These are phyloP conservation scores for Colletotrichum somersetense DNA, from an alignment of 2,329 filamentous ascomycete species.

Conservation along the genomic window DNA sequence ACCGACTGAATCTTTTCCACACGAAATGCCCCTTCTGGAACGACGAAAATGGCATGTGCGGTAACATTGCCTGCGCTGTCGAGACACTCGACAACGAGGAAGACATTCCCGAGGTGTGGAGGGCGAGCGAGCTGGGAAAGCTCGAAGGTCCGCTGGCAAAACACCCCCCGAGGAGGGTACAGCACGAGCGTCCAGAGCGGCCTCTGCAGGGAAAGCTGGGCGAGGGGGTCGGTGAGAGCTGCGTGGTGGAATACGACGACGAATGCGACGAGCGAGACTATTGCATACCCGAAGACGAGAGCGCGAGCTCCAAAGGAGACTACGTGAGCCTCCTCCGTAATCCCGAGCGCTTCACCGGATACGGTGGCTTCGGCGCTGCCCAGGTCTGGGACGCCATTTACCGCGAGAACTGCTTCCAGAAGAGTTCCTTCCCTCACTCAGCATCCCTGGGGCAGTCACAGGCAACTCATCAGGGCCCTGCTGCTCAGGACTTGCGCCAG, in stretches of 20 bases:
- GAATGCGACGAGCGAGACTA: conserved; percentile 98
- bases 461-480: conserved; percentile 61
- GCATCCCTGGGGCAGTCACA: conserved; percentile 64
- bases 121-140: conserved; percentile 91
- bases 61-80: conserved; percentile 96
- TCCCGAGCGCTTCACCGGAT: conserved; percentile 95
- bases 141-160: conserved; percentile 91
- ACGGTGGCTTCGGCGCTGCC: conserved; percentile 83
- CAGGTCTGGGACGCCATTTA: conserved; percentile 99
- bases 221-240: conserved; percentile 91
- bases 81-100: conserved; percentile 96
- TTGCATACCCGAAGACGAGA: conserved; percentile 95
- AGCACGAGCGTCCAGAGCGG: conserved; percentile 74
- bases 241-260: conserved; percentile 96
- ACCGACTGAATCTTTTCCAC: conserved; percentile 93
- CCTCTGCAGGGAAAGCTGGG: conserved; percentile 88
- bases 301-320: conserved; percentile 86
- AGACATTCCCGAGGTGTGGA: conserved; percentile 92
- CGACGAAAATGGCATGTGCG: conserved; percentile 93
- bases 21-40: conserved; percentile 97
- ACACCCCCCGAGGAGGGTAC: conserved; percentile 83
- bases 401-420: conserved; percentile 94
- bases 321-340: conserved; percentile 96
- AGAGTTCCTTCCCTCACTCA: conserved; percentile 72
- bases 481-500: conserved; percentile 71